These are phyloP conservation scores for Arachnopeziza araneosa DNA, from an alignment of 2,329 filamentous ascomycete species.

Conservation along the genomic window DNA sequence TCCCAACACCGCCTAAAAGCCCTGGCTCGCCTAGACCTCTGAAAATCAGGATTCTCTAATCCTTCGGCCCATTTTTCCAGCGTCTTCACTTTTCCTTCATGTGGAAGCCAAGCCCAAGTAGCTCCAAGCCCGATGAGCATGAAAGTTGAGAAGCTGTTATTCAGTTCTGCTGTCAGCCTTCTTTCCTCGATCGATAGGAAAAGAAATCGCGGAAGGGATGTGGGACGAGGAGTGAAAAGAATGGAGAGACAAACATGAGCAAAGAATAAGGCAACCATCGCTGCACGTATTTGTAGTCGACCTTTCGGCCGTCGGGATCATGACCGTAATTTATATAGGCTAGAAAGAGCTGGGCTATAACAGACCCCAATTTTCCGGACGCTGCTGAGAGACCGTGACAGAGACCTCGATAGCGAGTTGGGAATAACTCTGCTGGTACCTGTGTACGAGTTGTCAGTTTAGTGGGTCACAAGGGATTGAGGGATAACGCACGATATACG, in stretches of 20 bases:
- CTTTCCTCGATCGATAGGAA: too few relatives aligned
- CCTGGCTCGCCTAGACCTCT: too few relatives aligned
- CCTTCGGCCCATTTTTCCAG: too few relatives aligned
- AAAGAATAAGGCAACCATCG: conserved; percentile 20
- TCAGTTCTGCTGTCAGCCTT: too few relatives aligned
- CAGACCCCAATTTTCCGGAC: conserved; percentile 7
- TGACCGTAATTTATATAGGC: conserved; percentile 17
- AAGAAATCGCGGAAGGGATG: too few relatives aligned
- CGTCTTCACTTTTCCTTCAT: too few relatives aligned
- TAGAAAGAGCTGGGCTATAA: conserved; percentile 9
- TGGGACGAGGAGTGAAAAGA: not conserved
- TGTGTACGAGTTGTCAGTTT: not conserved
- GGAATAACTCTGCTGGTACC: conserved; percentile 5
- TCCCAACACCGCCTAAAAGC: too few relatives aligned
- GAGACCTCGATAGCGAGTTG: conserved; percentile 10
- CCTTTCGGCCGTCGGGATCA: not conserved
- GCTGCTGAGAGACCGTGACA: conserved; percentile 12
- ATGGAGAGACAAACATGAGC: conserved; percentile 12
- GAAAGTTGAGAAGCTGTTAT: conserved; percentile 16
- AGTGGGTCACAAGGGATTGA: not conserved
- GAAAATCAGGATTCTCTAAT: too few relatives aligned
- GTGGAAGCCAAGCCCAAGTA: too few relatives aligned
- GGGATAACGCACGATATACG: conserved; percentile 48
- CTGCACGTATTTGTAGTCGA: conserved; percentile 10
- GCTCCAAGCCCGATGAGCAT: conserved; percentile 15